Evolutionary conservation across 208 protist species (phyloP).

Genomic region (Crithidia acanthocephali): DNA sequence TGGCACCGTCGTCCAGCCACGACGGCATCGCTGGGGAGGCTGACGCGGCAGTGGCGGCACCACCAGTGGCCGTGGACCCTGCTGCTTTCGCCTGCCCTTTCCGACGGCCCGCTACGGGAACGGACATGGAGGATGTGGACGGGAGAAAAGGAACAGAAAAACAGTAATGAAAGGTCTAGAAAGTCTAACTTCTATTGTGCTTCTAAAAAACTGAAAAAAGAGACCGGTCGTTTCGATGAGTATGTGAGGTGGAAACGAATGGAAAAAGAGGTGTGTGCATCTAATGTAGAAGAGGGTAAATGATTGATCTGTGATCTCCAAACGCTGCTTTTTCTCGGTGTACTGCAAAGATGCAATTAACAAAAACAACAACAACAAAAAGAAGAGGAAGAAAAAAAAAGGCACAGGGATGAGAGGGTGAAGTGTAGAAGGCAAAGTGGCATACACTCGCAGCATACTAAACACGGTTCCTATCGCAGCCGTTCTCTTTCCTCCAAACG

Average conservation of each 20-base stretch:
- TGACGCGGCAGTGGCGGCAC: background rate
- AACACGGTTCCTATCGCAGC: too few species aligned
- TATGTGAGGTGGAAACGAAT: too few species aligned
- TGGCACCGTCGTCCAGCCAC: slow-evolving; percentile 23
- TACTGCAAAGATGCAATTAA: too few species aligned
- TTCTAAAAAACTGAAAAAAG: background rate
- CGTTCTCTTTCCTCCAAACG: too few species aligned
- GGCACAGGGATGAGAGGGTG: background rate
- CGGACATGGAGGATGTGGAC: slow-evolving; percentile 18
- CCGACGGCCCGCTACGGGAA: slow-evolving; percentile 27
- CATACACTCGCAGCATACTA: too few species aligned
- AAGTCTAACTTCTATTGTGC: background rate
- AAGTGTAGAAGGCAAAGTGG: too few species aligned
- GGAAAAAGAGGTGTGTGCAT: too few species aligned
- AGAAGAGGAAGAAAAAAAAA: background rate
- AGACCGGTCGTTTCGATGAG: too few species aligned
- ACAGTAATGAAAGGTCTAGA: background rate
- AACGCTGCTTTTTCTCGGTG: too few species aligned
- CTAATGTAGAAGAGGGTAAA: background rate
- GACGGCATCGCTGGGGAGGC: slow-evolving; percentile 1
- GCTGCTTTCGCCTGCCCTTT: slow-evolving; percentile 15
- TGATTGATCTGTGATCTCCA: too few species aligned
- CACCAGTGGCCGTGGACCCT: background rate
- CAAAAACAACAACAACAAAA: background rate
- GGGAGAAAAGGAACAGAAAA: background rate